Percentiles rank a stretch among this genome's conserved stretches.
These are phyloP conservation scores for Xylaria sp. DNA, from an alignment of 2,329 filamentous ascomycete genomes.

Conservation along the genomic window DNA sequence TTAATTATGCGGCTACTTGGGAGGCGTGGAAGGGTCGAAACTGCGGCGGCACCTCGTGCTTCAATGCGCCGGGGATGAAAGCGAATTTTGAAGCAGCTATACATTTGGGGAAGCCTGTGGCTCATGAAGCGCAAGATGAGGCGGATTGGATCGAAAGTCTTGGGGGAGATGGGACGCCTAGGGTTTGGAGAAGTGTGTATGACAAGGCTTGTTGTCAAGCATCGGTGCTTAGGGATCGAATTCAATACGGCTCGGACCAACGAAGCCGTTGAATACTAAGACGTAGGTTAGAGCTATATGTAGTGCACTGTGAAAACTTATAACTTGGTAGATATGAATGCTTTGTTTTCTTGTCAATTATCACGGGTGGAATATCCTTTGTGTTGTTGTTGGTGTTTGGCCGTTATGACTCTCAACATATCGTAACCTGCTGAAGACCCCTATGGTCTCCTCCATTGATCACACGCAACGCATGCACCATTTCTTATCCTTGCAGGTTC, in stretches of 20 bases:
- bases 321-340: not conserved
- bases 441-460: not conserved
- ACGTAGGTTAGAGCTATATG: not conserved
- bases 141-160: constrained; percentile 10
- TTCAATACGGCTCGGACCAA: not conserved
- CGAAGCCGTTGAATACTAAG: not conserved
- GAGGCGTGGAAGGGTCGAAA: constrained; percentile 40
- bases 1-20: constrained; percentile 29
- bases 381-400: not conserved
- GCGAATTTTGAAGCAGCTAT: not conserved
- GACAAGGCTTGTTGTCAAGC: constrained; percentile 41
- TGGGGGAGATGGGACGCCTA: not conserved
- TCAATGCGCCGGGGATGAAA: not conserved
- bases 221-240: not conserved
- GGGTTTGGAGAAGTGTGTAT: constrained; percentile 35
- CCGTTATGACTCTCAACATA: not conserved
- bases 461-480: not conserved
- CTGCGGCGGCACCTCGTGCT: constrained; percentile 42
- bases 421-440: not conserved
- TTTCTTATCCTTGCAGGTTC: not conserved
- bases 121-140: constrained; percentile 35
- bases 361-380: not conserved
- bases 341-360: not conserved
- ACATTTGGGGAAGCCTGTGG: constrained; percentile 16
- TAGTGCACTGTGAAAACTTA: not conserved